Conservation (phyloP, 495 filamentous ascomycete genomes). For the Penicillium pulvis region DNA sequence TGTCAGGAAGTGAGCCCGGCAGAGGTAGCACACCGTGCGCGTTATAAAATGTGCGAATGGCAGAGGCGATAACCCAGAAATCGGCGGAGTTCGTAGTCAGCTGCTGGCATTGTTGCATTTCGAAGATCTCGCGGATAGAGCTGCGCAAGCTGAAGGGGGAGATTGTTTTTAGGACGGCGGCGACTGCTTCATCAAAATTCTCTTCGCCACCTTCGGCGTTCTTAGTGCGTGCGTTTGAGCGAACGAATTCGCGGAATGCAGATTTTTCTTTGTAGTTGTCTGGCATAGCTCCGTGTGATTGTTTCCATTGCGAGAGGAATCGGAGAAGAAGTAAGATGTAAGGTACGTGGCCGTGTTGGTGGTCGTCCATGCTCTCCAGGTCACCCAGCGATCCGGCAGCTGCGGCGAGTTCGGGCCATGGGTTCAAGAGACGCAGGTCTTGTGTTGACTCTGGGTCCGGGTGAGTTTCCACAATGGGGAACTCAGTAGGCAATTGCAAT, state of each 20-base stretch:
- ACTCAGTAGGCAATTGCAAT: constrained; percentile 70
- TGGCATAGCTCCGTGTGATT: constrained; percentile 67
- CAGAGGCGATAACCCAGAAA: constrained; percentile 92
- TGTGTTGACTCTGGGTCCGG: constrained; percentile 83
- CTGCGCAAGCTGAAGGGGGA: constrained; percentile 65
- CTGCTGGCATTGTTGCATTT: constrained; percentile 59
- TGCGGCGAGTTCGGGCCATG: constrained; percentile 80
- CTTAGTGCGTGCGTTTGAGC: constrained; percentile 64
- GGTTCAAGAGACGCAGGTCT: constrained; percentile 81
- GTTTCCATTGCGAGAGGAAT: constrained; percentile 84
- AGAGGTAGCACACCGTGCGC: constrained; percentile 75
- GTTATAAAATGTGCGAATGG: constrained; percentile 72
- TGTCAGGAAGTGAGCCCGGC: constrained; percentile 88
- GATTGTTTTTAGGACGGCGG: constrained; percentile 83
- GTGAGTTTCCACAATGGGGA: constrained; percentile 96
- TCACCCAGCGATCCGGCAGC: constrained; percentile 61
- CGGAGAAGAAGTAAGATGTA: constrained; percentile 83
- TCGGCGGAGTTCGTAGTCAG: constrained; percentile 44
- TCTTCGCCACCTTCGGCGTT: constrained; percentile 90
- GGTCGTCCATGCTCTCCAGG: constrained; percentile 71
- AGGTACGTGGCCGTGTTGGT: constrained; percentile 91
- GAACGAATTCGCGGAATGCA: constrained; percentile 72
- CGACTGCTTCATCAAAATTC: constrained; percentile 93
- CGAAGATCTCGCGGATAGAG: constrained; percentile 75
- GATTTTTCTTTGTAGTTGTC: constrained; percentile 82